Base-by-base conservation (phyloP, 495 filamentous ascomycete species). In the Aspergillus heteromorphus region DNA sequence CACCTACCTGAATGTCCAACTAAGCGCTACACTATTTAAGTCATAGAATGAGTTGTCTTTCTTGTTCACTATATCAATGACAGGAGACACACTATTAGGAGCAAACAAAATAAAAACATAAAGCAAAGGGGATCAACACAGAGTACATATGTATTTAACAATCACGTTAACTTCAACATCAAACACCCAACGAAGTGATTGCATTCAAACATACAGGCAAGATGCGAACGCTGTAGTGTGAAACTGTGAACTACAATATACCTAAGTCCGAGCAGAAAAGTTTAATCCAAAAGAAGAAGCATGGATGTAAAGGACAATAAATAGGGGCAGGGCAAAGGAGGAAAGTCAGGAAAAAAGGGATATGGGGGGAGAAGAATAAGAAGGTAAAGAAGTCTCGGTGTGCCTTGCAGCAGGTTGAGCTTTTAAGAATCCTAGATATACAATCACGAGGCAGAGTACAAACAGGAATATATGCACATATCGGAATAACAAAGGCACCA, bases 391-490 rank as follows among this genome's bases (percentile, higher is more conserved):
- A 38, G 34, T 5, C 34, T 13, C n/a, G 13, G 13, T 38, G 4
- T 38, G 34, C 34, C 34, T n/a, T 38, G n/a, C n/a, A n/a, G 34
- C 0, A 38, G n/a, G 6, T 38, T 13, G 5, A n/a, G 34, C 10
- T 38, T 38, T 13, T 38, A 38, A 38, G 23, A 34, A 29, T 55
- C 56, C 45, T 59, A 43, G 53, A 49, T 59, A 45, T 53, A 54
- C 57, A 68, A 58, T 21, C 56, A 60, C 54, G 60, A 61, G 36
- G 61, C 48, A 61, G 62, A 43, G 25, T 6, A 54, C 42, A 42
- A 13, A 7, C n/a, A 19, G 38, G 56, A 45, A 30, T 48, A 49
- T 53, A 53, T 54, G 38, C 53, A 60, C 14, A 49, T 51, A 30
- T 3, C 36, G 29, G 47, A 18, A 45, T 29, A 47, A 50, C 34